A percentile compares a stretch with the other conserved stretches of the same genome.
These are phyloP conservation scores for Ophiostoma quercus DNA, from an alignment of 2,329 filamentous ascomycete genomes.

Conservation along the genomic window DNA sequence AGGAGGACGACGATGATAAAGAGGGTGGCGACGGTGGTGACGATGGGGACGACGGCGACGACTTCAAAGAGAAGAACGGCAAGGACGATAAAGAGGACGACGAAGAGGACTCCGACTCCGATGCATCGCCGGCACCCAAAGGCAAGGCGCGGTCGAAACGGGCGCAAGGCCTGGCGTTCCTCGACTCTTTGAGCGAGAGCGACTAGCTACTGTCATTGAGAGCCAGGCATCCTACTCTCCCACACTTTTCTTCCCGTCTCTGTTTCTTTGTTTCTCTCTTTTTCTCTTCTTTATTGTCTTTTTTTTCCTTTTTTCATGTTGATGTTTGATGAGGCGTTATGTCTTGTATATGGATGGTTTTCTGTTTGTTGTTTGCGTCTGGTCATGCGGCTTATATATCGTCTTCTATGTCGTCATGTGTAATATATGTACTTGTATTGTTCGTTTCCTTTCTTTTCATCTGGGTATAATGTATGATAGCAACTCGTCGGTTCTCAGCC, in stretches of 20 bases:
- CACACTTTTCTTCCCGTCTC: not conserved
- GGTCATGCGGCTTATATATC: not conserved
- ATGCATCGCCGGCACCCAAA: conserved; percentile 18
- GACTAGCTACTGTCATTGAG: conserved; percentile 39
- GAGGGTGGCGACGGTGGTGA: conserved; percentile 26
- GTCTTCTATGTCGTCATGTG: not conserved
- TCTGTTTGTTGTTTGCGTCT: not conserved
- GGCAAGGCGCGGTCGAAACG: conserved; percentile 45
- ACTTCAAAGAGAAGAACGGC: conserved; percentile 23
- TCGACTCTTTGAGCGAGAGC: conserved; percentile 56
- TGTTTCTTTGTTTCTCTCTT: not conserved
- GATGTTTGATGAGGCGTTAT: not conserved
- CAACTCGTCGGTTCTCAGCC: not conserved
- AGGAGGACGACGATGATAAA: conserved; percentile 33
- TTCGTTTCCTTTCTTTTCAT: not conserved
- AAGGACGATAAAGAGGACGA: conserved; percentile 33
- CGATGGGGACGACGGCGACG: conserved; percentile 21
- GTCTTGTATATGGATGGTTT: not conserved
- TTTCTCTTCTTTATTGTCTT: not conserved
- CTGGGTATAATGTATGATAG: not conserved
- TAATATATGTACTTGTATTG: not conserved
- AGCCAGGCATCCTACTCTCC: too few relatives aligned
- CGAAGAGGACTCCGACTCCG: conserved; percentile 22
- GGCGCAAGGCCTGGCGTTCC: conserved; percentile 55
- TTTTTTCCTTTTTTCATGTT: not conserved